Conservation (phyloP, 2,329 filamentous ascomycete genomes). For the Chaetoscypha palmicola region DNA sequence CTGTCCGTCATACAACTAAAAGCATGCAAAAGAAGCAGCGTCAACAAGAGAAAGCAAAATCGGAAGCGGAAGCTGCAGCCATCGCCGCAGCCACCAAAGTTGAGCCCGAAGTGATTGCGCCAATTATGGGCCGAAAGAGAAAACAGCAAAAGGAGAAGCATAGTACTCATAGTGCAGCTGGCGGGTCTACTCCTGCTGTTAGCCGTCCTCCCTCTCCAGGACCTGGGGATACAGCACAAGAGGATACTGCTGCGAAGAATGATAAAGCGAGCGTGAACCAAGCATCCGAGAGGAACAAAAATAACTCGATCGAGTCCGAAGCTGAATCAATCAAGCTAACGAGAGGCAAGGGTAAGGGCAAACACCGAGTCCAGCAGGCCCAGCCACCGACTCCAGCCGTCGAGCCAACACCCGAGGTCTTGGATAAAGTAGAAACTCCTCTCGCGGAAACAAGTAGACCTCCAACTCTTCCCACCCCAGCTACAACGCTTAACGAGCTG, state of each 20-base stretch:
- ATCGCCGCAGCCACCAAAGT: slow-evolving; percentile 32
- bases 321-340: slow-evolving; percentile 9
- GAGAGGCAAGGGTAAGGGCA: slow-evolving; percentile 15
- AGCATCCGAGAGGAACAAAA: background rate
- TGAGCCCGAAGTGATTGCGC: slow-evolving; percentile 47
- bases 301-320: slow-evolving; percentile 14
- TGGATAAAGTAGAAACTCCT: slow-evolving; percentile 20
- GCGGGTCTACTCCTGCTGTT: slow-evolving; percentile 24
- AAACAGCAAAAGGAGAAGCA: slow-evolving; percentile 71
- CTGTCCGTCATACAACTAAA: slow-evolving; percentile 64
- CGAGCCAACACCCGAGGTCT: slow-evolving; percentile 18
- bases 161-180: slow-evolving; percentile 28
- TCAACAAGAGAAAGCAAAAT: slow-evolving; percentile 54
- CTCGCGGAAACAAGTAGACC: slow-evolving; percentile 19
- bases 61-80: slow-evolving; percentile 45
- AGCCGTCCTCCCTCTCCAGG: slow-evolving; percentile 26
- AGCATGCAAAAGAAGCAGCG: slow-evolving; percentile 72
- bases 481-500: slow-evolving; percentile 34
- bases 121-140: slow-evolving; percentile 74
- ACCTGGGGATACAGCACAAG: slow-evolving; percentile 9
- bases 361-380: slow-evolving; percentile 21
- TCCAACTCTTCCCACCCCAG: slow-evolving; percentile 24
- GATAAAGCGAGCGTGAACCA: slow-evolving; percentile 9
- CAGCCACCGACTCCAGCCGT: slow-evolving; percentile 16
- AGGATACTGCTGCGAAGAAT: slow-evolving; percentile 8